These are phyloP conservation scores for Penicillium sp. DNA, from an alignment of 2,329 filamentous ascomycete genomes.

Conservation along the genomic window DNA sequence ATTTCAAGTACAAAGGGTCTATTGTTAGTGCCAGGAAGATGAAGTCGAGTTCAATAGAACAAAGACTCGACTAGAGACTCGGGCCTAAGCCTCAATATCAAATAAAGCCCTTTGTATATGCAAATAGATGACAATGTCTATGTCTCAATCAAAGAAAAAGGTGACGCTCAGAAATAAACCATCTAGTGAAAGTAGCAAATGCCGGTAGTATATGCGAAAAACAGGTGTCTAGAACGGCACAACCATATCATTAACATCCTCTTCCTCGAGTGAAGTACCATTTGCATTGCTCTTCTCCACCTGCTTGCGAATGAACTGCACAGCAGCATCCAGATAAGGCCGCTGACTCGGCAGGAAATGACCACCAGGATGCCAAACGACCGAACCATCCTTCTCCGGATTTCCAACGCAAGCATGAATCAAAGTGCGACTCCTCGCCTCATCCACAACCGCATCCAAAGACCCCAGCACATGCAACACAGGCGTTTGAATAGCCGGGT, in stretches of 20 bases:
- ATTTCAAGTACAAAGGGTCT: neutral
- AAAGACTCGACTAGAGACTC: neutral
- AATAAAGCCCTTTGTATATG: neutral
- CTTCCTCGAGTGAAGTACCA: conserved; percentile 47
- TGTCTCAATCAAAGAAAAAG: neutral
- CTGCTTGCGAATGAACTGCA: conserved; percentile 66
- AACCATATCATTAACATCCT: conserved; percentile 67
- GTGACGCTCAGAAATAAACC: neutral
- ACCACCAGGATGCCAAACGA: conserved; percentile 78
- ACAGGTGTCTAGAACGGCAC: conserved; percentile 55
- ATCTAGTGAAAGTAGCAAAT: neutral
- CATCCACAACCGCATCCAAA: conserved; percentile 85
- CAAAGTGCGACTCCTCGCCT: conserved; percentile 67
- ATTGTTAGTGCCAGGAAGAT: neutral
- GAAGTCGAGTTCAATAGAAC: neutral
- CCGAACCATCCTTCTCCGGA: conserved; percentile 52
- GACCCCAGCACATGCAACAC: conserved; percentile 80
- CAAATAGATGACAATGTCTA: neutral
- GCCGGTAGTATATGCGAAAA: neutral
- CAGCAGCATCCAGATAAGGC: conserved; percentile 75
- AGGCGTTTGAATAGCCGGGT: conserved; percentile 71
- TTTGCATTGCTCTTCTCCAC: conserved; percentile 37
- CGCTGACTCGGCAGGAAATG: conserved; percentile 85
- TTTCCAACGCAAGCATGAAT: conserved; percentile 63
- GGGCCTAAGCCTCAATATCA: neutral